phyloP scores from a whole-genome alignment of 2,329 filamentous ascomycete species.

The Pseudogymnoascus pannorum region DNA sequence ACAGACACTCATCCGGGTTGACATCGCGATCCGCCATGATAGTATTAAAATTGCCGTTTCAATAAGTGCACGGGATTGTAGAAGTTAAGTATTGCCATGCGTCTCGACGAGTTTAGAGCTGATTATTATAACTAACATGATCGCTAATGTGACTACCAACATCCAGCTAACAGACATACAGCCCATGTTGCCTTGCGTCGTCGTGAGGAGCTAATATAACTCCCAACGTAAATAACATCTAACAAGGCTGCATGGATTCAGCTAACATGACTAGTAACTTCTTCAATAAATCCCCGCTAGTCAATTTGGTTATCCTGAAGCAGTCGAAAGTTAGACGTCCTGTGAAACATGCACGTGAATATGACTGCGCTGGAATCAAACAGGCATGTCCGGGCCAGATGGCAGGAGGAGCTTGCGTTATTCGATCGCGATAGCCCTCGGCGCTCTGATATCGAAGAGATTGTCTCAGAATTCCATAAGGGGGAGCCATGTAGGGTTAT shows the following conservation, averaged over 20 bases:
- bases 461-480: background rate
- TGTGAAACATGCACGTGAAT: background rate
- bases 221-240: too few species aligned
- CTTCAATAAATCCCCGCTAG: too few species aligned
- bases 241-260: too few species aligned
- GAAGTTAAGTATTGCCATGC: background rate
- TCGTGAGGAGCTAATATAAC: too few species aligned
- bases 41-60: background rate
- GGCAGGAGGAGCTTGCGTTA: background rate
- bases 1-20: constrained; percentile 12
- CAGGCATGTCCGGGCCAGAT: background rate
- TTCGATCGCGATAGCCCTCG: background rate
- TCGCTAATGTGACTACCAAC: too few species aligned
- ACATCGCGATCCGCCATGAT: constrained; percentile 12
- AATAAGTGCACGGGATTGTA: background rate
- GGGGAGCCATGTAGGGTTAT: background rate
- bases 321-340: too few species aligned
- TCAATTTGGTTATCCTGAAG: too few species aligned
- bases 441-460: background rate
- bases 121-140: background rate
- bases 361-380: background rate
- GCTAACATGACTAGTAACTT: too few species aligned
- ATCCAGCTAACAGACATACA: too few species aligned
- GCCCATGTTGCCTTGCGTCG: too few species aligned
- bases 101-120: background rate